Conservation (phyloP, 306 rosid genomes). For the Pyrus pyrifolia region DNA sequence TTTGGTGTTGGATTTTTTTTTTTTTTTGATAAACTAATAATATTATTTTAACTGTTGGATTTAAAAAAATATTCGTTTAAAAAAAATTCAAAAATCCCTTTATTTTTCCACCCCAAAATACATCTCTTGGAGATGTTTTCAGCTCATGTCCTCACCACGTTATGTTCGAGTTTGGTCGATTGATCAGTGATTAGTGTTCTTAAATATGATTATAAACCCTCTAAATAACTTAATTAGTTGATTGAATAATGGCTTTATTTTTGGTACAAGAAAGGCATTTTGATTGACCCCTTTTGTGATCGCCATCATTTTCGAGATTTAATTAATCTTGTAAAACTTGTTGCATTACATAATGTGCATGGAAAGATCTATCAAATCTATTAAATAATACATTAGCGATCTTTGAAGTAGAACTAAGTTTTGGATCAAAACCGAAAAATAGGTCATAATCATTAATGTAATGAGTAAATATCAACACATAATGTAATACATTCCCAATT, state of each 20-base stretch:
- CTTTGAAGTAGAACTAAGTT: no score
- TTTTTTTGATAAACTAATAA: no score
- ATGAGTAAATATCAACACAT: background rate
- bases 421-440: background rate
- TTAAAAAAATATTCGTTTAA: no score
- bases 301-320: background rate
- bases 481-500: background rate
- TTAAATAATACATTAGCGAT: background rate
- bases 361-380: background rate
- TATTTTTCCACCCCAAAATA: no score
- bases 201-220: background rate
- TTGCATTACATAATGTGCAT: background rate
- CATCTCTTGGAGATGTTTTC: background rate
- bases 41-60: no score
- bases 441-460: background rate
- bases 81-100: no score
- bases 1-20: no score
- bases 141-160: constrained; percentile 25
- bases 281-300: background rate
- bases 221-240: background rate
- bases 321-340: background rate
- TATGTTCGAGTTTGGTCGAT: constrained; percentile 22
- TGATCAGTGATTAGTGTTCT: background rate
- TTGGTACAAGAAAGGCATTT: background rate
- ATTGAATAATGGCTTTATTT: background rate